These are phyloP conservation scores for Eucalyptus caleyi DNA, from an alignment of 345 rosid species.

Conservation along the genomic window DNA sequence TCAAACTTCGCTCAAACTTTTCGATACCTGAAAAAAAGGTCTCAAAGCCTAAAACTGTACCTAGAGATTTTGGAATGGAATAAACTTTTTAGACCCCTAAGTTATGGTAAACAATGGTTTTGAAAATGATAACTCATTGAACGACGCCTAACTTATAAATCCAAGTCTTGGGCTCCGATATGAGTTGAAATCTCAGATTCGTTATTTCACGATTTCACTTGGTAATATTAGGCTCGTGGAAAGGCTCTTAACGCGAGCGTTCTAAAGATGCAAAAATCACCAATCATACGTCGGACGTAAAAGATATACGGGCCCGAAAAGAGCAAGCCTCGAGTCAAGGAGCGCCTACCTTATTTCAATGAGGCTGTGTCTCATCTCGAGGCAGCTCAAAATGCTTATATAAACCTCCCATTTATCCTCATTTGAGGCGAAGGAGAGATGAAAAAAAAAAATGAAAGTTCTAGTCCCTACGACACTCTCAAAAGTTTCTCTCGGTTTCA, in stretches of 20 bases:
- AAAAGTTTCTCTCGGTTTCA: too few species aligned
- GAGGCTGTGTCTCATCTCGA: not conserved
- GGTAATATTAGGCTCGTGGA: not conserved
- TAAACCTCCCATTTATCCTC: not conserved
- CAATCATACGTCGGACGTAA: not conserved
- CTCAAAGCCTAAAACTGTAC: not conserved
- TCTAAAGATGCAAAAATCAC: not conserved
- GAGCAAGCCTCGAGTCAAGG: not conserved
- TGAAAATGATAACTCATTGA: not conserved
- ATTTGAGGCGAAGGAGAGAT: too few species aligned
- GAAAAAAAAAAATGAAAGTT: too few species aligned
- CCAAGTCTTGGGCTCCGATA: not conserved
- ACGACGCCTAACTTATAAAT: not conserved
- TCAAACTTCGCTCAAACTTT: not conserved
- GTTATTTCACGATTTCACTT: not conserved
- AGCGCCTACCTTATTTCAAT: not conserved
- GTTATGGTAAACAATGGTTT: not conserved
- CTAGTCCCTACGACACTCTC: too few species aligned
- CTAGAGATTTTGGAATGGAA: not conserved
- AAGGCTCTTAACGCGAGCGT: not conserved
- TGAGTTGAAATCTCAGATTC: not conserved
- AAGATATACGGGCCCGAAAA: not conserved
- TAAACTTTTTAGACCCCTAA: not conserved
- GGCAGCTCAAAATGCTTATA: not conserved
- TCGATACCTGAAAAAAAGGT: too few species aligned